Evolutionary conservation across 2,329 filamentous ascomycete species (phyloP).

Genomic region (Hypoxylon sp.): DNA sequence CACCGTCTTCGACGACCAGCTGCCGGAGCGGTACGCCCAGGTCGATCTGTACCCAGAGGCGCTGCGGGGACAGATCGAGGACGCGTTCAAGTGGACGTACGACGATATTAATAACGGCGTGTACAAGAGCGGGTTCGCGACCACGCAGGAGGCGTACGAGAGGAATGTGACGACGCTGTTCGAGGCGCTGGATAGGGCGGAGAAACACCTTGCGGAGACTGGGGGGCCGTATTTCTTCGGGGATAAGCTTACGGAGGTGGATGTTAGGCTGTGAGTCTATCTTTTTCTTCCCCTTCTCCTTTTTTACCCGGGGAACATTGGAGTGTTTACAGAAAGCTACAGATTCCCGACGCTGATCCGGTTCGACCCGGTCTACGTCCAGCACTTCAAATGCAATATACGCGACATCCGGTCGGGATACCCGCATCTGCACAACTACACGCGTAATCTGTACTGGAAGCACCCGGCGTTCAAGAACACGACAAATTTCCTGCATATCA

Average conservation of each 20-base stretch:
- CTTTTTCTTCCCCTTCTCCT: neutral
- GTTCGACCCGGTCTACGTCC: conserved; percentile 77
- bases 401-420: conserved; percentile 87
- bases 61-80: conserved; percentile 77
- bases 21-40: conserved; percentile 68
- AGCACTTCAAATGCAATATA: conserved; percentile 90
- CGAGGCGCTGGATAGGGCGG: conserved; percentile 78
- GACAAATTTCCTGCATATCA: conserved; percentile 95
- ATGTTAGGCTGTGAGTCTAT: conserved; percentile 73
- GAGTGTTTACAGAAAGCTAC: neutral
- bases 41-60: conserved; percentile 75
- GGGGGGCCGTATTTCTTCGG: conserved; percentile 81
- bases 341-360: conserved; percentile 50
- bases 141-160: conserved; percentile 84
- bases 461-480: conserved; percentile 81
- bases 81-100: conserved; percentile 84
- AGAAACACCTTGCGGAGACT: conserved; percentile 70
- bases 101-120: conserved; percentile 77
- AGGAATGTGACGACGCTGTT: conserved; percentile 78
- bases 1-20: conserved; percentile 79
- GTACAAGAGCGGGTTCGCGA: conserved; percentile 85
- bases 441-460: conserved; percentile 88
- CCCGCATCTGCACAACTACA: conserved; percentile 82
- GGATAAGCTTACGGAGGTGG: conserved; percentile 79
- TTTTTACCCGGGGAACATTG: too few relatives aligned